A percentile compares a stretch with the other conserved stretches of the same genome.
These are phyloP conservation scores for Botrytis elliptica DNA, from an alignment of 2,329 filamentous ascomycete species.

Conservation along the genomic window DNA sequence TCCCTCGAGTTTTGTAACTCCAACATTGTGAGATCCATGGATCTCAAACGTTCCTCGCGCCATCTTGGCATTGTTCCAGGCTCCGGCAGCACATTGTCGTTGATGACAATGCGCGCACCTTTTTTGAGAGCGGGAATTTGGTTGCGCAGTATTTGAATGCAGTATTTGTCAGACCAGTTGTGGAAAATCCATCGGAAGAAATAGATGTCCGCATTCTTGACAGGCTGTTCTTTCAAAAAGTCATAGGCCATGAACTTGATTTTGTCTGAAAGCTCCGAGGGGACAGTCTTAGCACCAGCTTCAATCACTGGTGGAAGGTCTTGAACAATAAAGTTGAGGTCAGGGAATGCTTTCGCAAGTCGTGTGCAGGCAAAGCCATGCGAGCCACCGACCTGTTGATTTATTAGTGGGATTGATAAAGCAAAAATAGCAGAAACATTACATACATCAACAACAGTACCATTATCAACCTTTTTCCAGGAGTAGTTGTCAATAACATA, in stretches of 20 bases:
- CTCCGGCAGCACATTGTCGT: slow-evolving; percentile 20
- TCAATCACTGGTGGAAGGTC: slow-evolving; percentile 42
- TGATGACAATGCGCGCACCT: slow-evolving; percentile 40
- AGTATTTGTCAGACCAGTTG: slow-evolving; percentile 47
- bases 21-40: slow-evolving; percentile 40
- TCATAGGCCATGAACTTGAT: slow-evolving; percentile 43
- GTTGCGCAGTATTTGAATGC: slow-evolving; percentile 40
- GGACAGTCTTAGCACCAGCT: slow-evolving; percentile 22
- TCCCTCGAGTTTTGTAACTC: slow-evolving; percentile 36
- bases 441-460: slow-evolving; percentile 24
- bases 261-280: slow-evolving; percentile 24
- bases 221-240: slow-evolving; percentile 41
- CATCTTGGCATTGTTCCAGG: background rate
- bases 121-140: slow-evolving; percentile 45
- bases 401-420: background rate
- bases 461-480: slow-evolving; percentile 18
- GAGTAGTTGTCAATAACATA: slow-evolving; percentile 24
- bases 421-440: background rate
- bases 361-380: slow-evolving; percentile 31
- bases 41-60: slow-evolving; percentile 21
- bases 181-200: slow-evolving; percentile 49
- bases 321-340: slow-evolving; percentile 35
- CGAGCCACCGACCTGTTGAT: slow-evolving; percentile 32
- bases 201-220: slow-evolving; percentile 43
- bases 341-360: slow-evolving; percentile 29